Percentiles rank a stretch among this genome's conserved stretches.
phyloP scores from a whole-genome alignment of 805 yeast species.

The Ogataea populi-albae region DNA sequence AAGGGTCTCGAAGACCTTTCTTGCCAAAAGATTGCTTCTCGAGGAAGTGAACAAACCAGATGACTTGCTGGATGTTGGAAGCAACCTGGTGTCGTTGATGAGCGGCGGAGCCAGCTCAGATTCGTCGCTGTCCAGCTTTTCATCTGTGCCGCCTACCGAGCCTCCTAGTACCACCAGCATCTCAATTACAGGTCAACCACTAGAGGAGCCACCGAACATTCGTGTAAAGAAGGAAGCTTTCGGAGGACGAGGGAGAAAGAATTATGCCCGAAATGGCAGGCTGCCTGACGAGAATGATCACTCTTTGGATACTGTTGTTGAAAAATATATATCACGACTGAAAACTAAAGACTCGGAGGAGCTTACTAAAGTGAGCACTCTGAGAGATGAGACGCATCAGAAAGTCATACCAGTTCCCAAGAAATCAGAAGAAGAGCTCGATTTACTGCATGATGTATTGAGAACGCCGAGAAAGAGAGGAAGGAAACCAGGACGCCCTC shows the following conservation, averaged over 20 bases:
- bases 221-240: constrained; percentile 55
- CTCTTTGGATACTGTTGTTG: constrained; percentile 9
- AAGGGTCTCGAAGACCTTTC: not conserved
- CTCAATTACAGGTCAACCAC: constrained; percentile 70
- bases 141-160: constrained; percentile 43
- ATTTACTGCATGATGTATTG: constrained; percentile 1
- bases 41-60: constrained; percentile 13
- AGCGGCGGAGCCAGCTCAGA: not conserved
- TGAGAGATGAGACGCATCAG: constrained; percentile 15
- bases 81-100: not conserved
- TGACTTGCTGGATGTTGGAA: not conserved
- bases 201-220: constrained; percentile 64
- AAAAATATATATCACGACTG: constrained; percentile 23
- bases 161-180: constrained; percentile 54
- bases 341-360: constrained; percentile 35
- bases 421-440: constrained; percentile 6
- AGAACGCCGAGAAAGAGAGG: constrained; percentile 9
- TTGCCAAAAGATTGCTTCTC: constrained; percentile 11
- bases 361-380: constrained; percentile 32
- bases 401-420: constrained; percentile 13
- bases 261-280: constrained; percentile 17
- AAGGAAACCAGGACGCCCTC: constrained; percentile 4
- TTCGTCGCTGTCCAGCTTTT: not conserved
- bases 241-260: constrained; percentile 43
- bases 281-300: constrained; percentile 10